phyloP scores from a whole-genome alignment of 2,329 filamentous ascomycete genomes.

The Blumeria graminis region DNA sequence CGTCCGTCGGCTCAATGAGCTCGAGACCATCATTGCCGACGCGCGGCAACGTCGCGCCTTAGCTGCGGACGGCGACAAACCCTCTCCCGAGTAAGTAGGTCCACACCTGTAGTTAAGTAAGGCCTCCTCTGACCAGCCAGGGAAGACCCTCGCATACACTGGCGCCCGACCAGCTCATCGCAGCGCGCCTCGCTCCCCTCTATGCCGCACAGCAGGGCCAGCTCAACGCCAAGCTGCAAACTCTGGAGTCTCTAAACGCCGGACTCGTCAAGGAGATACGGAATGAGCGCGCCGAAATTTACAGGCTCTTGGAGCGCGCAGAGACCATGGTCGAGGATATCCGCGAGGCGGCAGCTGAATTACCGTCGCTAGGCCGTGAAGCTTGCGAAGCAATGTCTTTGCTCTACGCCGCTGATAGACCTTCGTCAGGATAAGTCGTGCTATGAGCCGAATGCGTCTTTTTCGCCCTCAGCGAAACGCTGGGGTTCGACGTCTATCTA shows the following conservation, averaged over 20 bases:
- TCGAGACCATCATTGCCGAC: conserved; percentile 29
- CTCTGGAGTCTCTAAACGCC: conserved; percentile 31
- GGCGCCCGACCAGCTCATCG: conserved; percentile 25
- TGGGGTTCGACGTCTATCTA: too few relatives aligned
- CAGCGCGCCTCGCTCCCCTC: conserved; percentile 29
- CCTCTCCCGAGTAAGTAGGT: background rate
- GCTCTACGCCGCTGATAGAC: background rate
- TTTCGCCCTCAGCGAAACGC: too few relatives aligned
- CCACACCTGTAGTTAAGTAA: background rate
- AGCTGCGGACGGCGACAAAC: background rate
- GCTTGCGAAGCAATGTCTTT: background rate
- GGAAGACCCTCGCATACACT: conserved; percentile 24
- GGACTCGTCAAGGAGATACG: conserved; percentile 25
- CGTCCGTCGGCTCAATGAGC: conserved; percentile 31
- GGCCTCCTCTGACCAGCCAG: background rate
- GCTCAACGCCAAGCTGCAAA: conserved; percentile 32
- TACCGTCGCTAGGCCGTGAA: conserved; percentile 3
- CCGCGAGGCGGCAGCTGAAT: conserved; percentile 20
- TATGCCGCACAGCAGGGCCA: conserved; percentile 28
- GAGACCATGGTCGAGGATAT: conserved; percentile 30
- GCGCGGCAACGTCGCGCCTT: conserved; percentile 16
- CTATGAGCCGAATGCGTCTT: too few relatives aligned
- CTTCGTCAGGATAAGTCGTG: too few relatives aligned
- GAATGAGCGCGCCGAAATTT: conserved; percentile 30
- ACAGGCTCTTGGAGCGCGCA: conserved; percentile 23